A percentile compares a stretch with the other conserved stretches of the same genome.
These are phyloP conservation scores for Anthracocystis panici-leucophaei DNA, from an alignment of 1,284 basidiomycete species.

Conservation along the genomic window DNA sequence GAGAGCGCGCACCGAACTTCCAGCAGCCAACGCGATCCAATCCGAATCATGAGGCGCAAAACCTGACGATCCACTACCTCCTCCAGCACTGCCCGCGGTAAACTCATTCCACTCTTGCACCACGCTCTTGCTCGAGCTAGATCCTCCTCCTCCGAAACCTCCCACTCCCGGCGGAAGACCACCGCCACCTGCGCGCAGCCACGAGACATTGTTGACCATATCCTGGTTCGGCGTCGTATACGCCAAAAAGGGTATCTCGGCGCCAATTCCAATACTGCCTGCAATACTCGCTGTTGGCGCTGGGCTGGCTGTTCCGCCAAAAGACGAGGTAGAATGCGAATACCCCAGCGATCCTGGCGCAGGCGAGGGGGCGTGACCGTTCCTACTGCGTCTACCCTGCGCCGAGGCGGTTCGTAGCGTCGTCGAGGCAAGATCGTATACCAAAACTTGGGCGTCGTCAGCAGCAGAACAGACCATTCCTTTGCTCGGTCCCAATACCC, in stretches of 20 bases:
- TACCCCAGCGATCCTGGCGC: slow-evolving; percentile 48
- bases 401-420: slow-evolving; percentile 66
- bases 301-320: slow-evolving; percentile 47
- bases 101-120: slow-evolving; percentile 69
- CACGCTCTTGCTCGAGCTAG: slow-evolving; percentile 52
- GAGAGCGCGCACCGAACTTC: slow-evolving; percentile 46
- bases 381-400: slow-evolving; percentile 65
- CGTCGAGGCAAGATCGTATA: slow-evolving; percentile 66
- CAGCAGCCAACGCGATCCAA: slow-evolving; percentile 52
- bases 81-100: slow-evolving; percentile 37
- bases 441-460: slow-evolving; percentile 67
- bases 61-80: slow-evolving; percentile 17
- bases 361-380: slow-evolving; percentile 57
- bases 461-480: slow-evolving; percentile 69
- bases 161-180: slow-evolving; percentile 42
- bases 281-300: slow-evolving; percentile 43
- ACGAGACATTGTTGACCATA: slow-evolving; percentile 69
- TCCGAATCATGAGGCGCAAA: slow-evolving; percentile 52
- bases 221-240: slow-evolving; percentile 62
- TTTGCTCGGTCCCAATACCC: slow-evolving; percentile 61
- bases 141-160: slow-evolving; percentile 27
- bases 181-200: slow-evolving; percentile 56
- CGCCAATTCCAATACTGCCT: slow-evolving; percentile 56
- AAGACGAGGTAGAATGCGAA: slow-evolving; percentile 43
- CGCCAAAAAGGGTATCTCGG: slow-evolving; percentile 65